A percentile compares a stretch with the other conserved stretches of the same genome.
Evolutionary conservation across 2,329 filamentous ascomycete species (phyloP).

Genomic region (Truncatella angustata): DNA sequence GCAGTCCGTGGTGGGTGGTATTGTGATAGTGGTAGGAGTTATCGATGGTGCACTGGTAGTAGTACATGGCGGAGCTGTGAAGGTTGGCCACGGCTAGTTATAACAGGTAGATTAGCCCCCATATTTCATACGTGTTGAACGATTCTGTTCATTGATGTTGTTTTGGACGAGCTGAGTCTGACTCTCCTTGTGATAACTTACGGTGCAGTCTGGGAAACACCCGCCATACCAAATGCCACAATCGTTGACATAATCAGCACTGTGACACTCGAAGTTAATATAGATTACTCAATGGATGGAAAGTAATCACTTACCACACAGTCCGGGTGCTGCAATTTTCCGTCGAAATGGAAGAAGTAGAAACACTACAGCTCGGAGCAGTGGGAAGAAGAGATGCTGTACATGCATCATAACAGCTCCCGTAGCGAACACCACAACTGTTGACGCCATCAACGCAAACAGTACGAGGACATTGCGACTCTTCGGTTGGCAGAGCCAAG

Average conservation of each 20-base stretch:
- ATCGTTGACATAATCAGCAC: slow-evolving; percentile 18
- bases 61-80: slow-evolving; percentile 15
- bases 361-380: not conserved
- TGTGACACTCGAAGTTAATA: too few species aligned
- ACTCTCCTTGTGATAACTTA: too few species aligned
- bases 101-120: slow-evolving; percentile 11
- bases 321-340: slow-evolving; percentile 13
- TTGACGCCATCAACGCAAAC: not conserved
- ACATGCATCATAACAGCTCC: not conserved
- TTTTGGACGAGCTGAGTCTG: too few species aligned
- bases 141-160: not conserved
- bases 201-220: not conserved
- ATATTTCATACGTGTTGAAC: not conserved
- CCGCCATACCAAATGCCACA: slow-evolving; percentile 17
- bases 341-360: not conserved
- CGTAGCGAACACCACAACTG: not conserved
- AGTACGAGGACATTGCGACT: not conserved
- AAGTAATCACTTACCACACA: too few species aligned
- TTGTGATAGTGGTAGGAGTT: not conserved
- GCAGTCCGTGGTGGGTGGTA: slow-evolving; percentile 3
- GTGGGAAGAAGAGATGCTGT: not conserved
- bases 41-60: not conserved
- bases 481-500: not conserved
- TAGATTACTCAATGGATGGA: too few species aligned
- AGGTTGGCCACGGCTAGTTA: slow-evolving; percentile 18